Evolutionary conservation across 2,329 filamentous ascomycete genomes (phyloP).

Genomic region (Pleoardoris graminearum): DNA sequence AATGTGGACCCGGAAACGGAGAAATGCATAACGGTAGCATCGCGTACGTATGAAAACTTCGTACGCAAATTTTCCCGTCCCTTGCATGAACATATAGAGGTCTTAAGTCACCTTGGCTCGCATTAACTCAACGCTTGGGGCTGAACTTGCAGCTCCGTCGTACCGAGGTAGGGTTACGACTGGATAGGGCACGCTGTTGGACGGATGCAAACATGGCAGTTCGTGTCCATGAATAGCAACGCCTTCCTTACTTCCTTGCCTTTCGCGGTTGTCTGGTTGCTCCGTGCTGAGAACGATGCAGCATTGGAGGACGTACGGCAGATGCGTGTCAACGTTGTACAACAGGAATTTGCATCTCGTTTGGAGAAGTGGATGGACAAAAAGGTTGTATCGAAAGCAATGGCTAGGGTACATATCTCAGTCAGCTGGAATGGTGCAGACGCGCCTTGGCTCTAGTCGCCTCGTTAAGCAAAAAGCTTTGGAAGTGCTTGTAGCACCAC

Average conservation of each 20-base stretch:
- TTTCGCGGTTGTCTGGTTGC: not conserved
- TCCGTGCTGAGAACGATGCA: conserved; percentile 1
- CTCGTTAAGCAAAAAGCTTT: not conserved
- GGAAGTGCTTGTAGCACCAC: not conserved
- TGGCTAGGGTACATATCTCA: not conserved
- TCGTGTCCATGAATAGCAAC: conserved; percentile 5
- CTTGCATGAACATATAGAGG: too few species aligned
- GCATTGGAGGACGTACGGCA: not conserved
- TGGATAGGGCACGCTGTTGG: not conserved
- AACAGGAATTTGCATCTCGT: not conserved
- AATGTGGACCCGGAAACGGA: too few species aligned
- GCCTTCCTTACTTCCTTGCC: not conserved
- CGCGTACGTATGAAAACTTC: too few species aligned
- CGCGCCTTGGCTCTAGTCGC: not conserved
- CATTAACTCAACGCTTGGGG: too few species aligned
- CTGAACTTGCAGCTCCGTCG: not conserved
- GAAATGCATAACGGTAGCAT: too few species aligned
- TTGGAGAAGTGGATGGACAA: not conserved
- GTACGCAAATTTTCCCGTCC: too few species aligned
- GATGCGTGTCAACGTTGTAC: conserved; percentile 1
- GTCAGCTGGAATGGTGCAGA: not conserved
- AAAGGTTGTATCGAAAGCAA: not conserved
- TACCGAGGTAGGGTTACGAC: not conserved
- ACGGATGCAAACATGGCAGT: not conserved
- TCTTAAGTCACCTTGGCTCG: too few species aligned